Base-by-base conservation (phyloP, 1,284 basidiomycete species). In the Erythrobasidium hasegawianum region DNA sequence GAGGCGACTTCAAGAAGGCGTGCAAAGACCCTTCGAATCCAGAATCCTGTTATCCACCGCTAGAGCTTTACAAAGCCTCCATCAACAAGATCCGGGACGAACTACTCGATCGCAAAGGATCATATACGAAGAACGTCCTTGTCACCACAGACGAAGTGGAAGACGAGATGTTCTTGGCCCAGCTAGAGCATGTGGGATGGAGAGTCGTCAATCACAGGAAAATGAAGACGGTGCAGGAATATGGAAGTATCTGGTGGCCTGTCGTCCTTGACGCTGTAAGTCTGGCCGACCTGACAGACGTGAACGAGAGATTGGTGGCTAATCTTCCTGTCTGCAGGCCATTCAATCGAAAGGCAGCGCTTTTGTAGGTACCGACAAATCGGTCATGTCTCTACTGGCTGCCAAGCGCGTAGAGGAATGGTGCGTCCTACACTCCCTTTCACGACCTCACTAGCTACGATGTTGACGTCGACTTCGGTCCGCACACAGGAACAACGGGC, bases 51-150 rank as follows among this genome's bases (percentile, higher is more conserved):
- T 45, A 67, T 20, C 52, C 69, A 24, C 61, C 59, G 9, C 14
- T 68, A 27, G 69, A 70, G 20, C 18, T 40, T 0, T 70, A 70
- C 43, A 57, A 55, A 16, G 18, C n/a, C 11, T 60, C 60, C 20
- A 65, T 70, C 18, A 58, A 59, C 3, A 59, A 55, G 16, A 13
- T 68, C 9, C 57, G 53, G 24, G 49, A 53, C 2, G 50, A 53
- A 3, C 52, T 68, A 10, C 57, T 67, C 1, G 57, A 68, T 33
- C 18, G 38, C 3, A 39, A 58, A 47, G 62, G 45, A 43, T 56
- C 55, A 4, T 65, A 65, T 40, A 47, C 53, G 1, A 11, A 56
- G 14, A 45, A 29, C 41, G 62, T 65, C 18, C n/a, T 65, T 11
- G 62, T 58, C 2, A 65, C 62, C 2, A 65, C 62, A 9, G 62